Evolutionary conservation across 139 green algal species (phyloP).

Genomic region (Chlorella vulgaris): DNA sequence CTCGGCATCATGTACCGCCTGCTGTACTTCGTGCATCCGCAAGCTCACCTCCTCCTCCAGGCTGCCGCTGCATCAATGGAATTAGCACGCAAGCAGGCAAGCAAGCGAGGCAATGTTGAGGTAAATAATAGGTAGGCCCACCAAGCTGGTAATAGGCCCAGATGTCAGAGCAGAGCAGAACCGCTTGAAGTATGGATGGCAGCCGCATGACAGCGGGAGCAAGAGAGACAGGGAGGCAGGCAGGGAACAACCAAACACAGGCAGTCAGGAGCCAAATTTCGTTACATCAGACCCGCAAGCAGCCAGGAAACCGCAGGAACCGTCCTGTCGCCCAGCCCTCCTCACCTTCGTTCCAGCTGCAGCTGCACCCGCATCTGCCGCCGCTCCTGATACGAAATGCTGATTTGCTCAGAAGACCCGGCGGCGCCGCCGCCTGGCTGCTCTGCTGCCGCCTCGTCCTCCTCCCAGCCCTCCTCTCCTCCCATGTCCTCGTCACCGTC

Average conservation of each 20-base stretch:
- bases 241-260: too few relatives aligned
- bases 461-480: not conserved
- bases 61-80: constrained; percentile 22
- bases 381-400: not conserved
- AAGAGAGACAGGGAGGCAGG: too few relatives aligned
- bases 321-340: too few relatives aligned
- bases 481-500: not conserved
- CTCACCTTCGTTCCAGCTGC: not conserved
- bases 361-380: not conserved
- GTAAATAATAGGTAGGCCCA: too few relatives aligned
- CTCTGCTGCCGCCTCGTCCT: not conserved
- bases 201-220: too few relatives aligned
- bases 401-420: too few relatives aligned
- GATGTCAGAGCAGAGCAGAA: too few relatives aligned
- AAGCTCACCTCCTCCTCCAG: constrained; percentile 23
- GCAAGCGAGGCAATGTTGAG: not conserved
- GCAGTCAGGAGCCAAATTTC: too few relatives aligned
- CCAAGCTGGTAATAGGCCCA: too few relatives aligned
- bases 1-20: constrained; percentile 46
- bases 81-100: too few relatives aligned
- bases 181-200: too few relatives aligned
- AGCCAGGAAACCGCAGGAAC: not conserved
- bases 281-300: not conserved
- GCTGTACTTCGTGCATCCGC: constrained; percentile 40
- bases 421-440: too few relatives aligned